Conservation (phyloP, 2,329 filamentous ascomycete species). For the Exutisphaerella laricina region DNA sequence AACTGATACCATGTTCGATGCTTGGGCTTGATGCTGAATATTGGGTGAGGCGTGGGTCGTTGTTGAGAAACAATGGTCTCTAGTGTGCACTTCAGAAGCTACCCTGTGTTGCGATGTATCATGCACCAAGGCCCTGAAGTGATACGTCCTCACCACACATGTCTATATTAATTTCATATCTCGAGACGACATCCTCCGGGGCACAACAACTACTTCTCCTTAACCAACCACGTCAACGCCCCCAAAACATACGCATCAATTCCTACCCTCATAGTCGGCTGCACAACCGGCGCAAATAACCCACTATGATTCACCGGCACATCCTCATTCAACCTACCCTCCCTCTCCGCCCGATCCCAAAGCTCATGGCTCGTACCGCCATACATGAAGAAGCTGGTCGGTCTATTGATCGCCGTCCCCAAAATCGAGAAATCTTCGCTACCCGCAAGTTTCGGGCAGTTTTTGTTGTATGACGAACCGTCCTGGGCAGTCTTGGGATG, state of each 20-base stretch:
- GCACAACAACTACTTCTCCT: too few relatives aligned
- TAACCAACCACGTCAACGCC: constrained; percentile 33
- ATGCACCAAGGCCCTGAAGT: too few relatives aligned
- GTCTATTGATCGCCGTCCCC: constrained; percentile 45
- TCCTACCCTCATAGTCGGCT: constrained; percentile 52
- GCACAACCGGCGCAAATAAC: constrained; percentile 54
- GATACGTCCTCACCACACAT: too few relatives aligned
- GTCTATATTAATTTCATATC: too few relatives aligned
- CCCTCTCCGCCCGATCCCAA: constrained; percentile 47
- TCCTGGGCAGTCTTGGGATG: constrained; percentile 8
- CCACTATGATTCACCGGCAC: constrained; percentile 57
- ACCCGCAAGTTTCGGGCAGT: constrained; percentile 40
- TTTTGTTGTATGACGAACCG: constrained; percentile 30
- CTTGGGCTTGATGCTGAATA: too few relatives aligned
- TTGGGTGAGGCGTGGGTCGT: too few relatives aligned
- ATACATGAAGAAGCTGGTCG: constrained; percentile 53
- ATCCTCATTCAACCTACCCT: constrained; percentile 42
- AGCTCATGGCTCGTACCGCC: constrained; percentile 48
- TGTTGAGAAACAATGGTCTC: too few relatives aligned
- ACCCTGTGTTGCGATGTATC: too few relatives aligned
- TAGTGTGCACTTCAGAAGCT: too few relatives aligned
- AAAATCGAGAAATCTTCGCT: constrained; percentile 57
- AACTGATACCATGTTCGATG: too few relatives aligned
- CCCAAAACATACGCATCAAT: constrained; percentile 37
- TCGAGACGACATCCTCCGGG: too few relatives aligned